Conservation (phyloP, 1,284 basidiomycete genomes). For the Ustilago loliicola region DNA sequence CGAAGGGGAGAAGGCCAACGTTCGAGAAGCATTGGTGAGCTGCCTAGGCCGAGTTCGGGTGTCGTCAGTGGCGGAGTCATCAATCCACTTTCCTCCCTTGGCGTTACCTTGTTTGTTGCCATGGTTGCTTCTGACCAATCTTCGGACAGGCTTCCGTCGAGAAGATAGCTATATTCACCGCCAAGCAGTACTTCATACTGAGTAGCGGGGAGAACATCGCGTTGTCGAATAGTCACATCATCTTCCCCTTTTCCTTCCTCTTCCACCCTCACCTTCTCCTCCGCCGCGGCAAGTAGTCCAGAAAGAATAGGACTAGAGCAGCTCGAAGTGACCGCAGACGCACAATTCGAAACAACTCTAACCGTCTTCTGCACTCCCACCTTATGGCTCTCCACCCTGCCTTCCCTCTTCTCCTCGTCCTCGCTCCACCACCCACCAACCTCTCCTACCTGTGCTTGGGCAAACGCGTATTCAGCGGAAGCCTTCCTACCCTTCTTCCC, state of each 20-base stretch:
- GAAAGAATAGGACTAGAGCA: conserved; percentile 26
- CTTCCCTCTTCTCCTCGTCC: conserved; percentile 4
- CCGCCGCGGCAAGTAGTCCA: conserved; percentile 9
- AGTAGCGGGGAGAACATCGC: neutral
- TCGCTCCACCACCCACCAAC: conserved; percentile 20
- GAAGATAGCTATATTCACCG: conserved; percentile 38
- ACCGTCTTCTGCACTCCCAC: conserved; percentile 11
- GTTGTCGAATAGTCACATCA: conserved; percentile 18
- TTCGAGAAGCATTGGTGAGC: conserved; percentile 26
- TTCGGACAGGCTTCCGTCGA: conserved; percentile 14
- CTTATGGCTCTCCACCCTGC: conserved; percentile 13
- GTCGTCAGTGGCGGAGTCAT: conserved; percentile 44
- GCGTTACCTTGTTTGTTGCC: neutral
- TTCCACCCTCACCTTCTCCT: neutral
- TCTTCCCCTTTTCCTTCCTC: conserved; percentile 11
- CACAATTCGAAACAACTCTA: conserved; percentile 24
- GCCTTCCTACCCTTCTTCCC: conserved; percentile 16
- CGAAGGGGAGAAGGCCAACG: conserved; percentile 25
- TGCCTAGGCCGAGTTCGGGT: conserved; percentile 33
- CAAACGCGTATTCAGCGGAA: conserved; percentile 2
- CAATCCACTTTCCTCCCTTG: neutral
- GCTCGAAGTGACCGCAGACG: conserved; percentile 19
- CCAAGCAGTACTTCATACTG: conserved; percentile 8
- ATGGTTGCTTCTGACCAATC: neutral
- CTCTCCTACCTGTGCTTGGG: neutral